These are phyloP conservation scores for Globisporangium parvum DNA, from an alignment of 352 stramenopile genomes.

Conservation along the genomic window DNA sequence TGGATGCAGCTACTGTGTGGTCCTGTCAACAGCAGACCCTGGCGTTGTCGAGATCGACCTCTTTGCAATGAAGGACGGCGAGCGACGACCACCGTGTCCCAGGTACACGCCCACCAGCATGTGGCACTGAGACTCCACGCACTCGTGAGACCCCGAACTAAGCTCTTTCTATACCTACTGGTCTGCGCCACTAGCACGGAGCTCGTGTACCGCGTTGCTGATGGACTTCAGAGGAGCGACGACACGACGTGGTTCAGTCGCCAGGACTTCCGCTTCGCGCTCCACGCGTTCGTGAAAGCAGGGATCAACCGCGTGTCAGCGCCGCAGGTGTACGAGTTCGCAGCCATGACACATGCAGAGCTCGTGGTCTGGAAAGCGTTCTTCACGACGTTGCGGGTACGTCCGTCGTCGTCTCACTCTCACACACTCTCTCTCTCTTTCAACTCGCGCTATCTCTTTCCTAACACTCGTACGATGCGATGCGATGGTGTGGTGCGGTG, in stretches of 20 bases:
- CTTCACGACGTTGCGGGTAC: constrained; percentile 45
- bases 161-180: too few relatives aligned
- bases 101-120: constrained; percentile 21
- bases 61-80: constrained; percentile 70
- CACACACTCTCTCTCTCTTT: not conserved
- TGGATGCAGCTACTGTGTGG: constrained; percentile 70
- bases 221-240: constrained; percentile 51
- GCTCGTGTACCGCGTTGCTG: constrained; percentile 50
- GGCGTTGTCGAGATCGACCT: constrained; percentile 76
- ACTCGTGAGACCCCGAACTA: not conserved
- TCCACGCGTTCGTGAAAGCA: constrained; percentile 55
- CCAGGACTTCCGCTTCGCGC: constrained; percentile 58
- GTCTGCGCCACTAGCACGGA: constrained; percentile 36
- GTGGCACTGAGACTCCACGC: not conserved
- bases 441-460: not conserved
- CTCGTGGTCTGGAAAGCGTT: constrained; percentile 71
- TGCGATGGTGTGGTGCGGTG: too few relatives aligned
- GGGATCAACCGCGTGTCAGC: constrained; percentile 58
- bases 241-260: constrained; percentile 63
- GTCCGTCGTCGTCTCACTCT: too few relatives aligned
- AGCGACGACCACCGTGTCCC: constrained; percentile 60
- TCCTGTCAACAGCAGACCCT: constrained; percentile 45
- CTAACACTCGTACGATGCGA: too few relatives aligned
- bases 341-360: constrained; percentile 45
- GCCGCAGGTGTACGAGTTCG: constrained; percentile 59